Conservation (phyloP, 2,329 filamentous ascomycete genomes). For the Sporothrix sp. region DNA sequence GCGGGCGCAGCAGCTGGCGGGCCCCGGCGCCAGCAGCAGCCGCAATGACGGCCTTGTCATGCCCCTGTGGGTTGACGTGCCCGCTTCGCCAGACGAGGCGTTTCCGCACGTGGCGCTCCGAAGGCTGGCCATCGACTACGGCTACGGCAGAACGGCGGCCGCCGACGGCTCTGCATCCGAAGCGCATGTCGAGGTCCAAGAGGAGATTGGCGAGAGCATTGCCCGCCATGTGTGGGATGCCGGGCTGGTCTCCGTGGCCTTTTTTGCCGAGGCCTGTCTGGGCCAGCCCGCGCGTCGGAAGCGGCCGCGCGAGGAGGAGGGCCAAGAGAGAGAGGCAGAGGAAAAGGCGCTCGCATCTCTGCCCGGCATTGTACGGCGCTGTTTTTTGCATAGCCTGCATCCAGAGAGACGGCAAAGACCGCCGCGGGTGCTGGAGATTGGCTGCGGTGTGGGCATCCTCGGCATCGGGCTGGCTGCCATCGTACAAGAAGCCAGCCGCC, state of each 20-base stretch:
- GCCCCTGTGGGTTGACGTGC: conserved; percentile 32
- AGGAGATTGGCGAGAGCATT: conserved; percentile 51
- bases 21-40: not conserved
- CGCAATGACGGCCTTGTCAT: conserved; percentile 30
- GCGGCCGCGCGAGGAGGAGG: not conserved
- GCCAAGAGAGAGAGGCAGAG: not conserved
- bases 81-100: conserved; percentile 1
- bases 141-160: not conserved
- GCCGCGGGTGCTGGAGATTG: conserved; percentile 46
- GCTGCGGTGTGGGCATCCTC: conserved; percentile 47
- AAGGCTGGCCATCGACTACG: conserved; percentile 21
- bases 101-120: conserved; percentile 24
- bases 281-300: not conserved
- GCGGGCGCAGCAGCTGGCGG: conserved; percentile 18
- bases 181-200: conserved; percentile 39
- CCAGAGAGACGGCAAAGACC: too few species aligned
- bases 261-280: conserved; percentile 25
- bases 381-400: too few species aligned
- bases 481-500: not conserved
- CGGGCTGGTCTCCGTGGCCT: conserved; percentile 37
- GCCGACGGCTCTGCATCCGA: conserved; percentile 15
- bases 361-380: conserved; percentile 20
- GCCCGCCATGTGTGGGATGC: conserved; percentile 51
- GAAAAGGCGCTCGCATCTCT: conserved; percentile 17
- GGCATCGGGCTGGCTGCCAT: conserved; percentile 38